phyloP scores from a whole-genome alignment of 352 stramenopile species.

The Peronosclerospora sorghi region DNA sequence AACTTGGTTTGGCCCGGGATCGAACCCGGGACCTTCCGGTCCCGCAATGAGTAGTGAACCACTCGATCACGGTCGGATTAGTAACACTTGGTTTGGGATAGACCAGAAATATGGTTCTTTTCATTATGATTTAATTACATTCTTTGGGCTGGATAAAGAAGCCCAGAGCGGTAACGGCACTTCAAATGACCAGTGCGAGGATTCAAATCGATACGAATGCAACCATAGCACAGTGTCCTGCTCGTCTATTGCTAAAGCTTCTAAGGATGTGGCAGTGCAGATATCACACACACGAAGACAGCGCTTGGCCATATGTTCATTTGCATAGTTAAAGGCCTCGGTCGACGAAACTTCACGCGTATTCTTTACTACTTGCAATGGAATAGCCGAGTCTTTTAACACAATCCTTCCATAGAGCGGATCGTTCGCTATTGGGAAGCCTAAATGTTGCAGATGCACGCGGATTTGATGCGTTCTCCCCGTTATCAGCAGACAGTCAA shows the following conservation, averaged over 20 bases:
- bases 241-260: not conserved
- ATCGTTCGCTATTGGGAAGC: conserved; percentile 90
- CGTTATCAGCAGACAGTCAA: conserved; percentile 85
- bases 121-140: no score
- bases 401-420: conserved; percentile 76
- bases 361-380: not conserved
- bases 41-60: no score
- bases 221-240: conserved; percentile 27
- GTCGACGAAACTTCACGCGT: not conserved
- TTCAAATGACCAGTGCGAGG: conserved; percentile 23
- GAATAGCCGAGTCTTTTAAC: not conserved
- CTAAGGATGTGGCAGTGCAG: conserved; percentile 4
- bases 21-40: no score
- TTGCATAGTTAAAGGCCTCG: not conserved
- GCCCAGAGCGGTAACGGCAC: conserved; percentile 35
- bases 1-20: no score
- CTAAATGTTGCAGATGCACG: conserved; percentile 84
- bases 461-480: conserved; percentile 93
- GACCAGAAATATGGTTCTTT: no score
- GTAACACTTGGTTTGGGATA: no score
- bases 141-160: not conserved
- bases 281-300: conserved; percentile 15
- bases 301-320: conserved; percentile 8
- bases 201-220: conserved; percentile 43
- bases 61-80: no score